Base-by-base conservation (phyloP, 495 filamentous ascomycete species). In the Talaromyces stipitatus region DNA sequence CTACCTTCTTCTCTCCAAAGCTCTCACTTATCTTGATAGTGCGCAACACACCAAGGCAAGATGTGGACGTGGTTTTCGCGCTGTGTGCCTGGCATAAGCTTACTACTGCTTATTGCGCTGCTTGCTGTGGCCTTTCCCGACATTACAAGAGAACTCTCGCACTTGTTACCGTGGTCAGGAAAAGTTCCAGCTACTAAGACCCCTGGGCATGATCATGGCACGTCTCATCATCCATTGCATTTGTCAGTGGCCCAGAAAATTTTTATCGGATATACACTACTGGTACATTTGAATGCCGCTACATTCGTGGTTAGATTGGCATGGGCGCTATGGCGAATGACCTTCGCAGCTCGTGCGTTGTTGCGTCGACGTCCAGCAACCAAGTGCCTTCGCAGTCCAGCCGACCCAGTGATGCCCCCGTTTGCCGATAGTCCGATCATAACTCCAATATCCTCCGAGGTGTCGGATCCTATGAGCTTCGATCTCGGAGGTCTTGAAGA, bases 61-160 rank as follows among this genome's bases (percentile, higher is more conserved):
- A 68, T 70, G 64, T 33, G 62, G 50, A 60, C 41, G 26, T 73
- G 70, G 70, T 14, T 61, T n/a, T 68, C 67, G 26, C 65, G 70
- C 23, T 73, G 71, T 60, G 56, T 73, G 32, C 71, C 70, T 16
- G 69, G 69, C 29, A 64, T 73, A 50, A 72, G 71, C 60, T 64
- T 73, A n/a, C 60, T 73, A 14, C 60, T 50, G 1, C 60, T 72
- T 32, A 64, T 67, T 9, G 32, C 61, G 3, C 51, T 66, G 23
- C 50, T 70, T 5, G 50, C 60, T 8, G 60, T 63, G 16, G 64
- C 69, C 14, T 68, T 66, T 41, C 58, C 67, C n/a, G 60, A 64
- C 28, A 46, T 23, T 11, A 32, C 57, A 22, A 59, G 20, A 14
- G 32, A 23, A 29, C 18, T 66, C 14, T 30, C 62, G 14, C 36